phyloP scores from a whole-genome alignment of 2,329 filamentous ascomycete genomes.

The Exophiala dermatitidis region DNA sequence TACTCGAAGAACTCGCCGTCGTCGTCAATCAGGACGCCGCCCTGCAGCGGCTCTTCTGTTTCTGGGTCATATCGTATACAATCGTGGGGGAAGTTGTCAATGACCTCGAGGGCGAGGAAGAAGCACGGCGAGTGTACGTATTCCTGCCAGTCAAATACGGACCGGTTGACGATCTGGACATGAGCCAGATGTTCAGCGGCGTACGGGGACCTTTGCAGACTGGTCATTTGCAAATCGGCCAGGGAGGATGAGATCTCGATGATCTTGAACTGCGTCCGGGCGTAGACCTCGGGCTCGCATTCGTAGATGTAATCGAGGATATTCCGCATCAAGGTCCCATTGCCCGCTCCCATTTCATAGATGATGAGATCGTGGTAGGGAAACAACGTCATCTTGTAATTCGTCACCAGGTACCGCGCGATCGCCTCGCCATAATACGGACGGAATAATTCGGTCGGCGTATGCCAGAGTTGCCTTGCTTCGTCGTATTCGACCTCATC shows the following conservation, averaged over 20 bases:
- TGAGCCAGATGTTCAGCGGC: constrained; percentile 71
- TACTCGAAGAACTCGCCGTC: constrained; percentile 92
- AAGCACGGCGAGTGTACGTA: constrained; percentile 91
- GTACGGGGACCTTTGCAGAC: constrained; percentile 59
- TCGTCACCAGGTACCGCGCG: constrained; percentile 88
- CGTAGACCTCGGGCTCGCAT: constrained; percentile 83
- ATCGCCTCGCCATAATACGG: constrained; percentile 97
- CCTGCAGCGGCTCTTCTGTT: constrained; percentile 78
- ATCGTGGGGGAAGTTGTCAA: constrained; percentile 97
- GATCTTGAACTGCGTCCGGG: constrained; percentile 85
- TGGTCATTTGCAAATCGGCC: constrained; percentile 64
- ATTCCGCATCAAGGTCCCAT: constrained; percentile 96
- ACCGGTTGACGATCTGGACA: constrained; percentile 90
- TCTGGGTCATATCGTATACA: constrained; percentile 78
- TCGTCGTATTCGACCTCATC: constrained; percentile 66
- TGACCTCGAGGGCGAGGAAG: constrained; percentile 95
- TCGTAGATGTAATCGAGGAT: constrained; percentile 93
- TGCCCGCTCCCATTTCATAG: constrained; percentile 97
- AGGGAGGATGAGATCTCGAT: constrained; percentile 88
- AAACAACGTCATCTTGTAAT: constrained; percentile 90
- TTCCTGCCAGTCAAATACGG: constrained; percentile 87
- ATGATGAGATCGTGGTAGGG: constrained; percentile 96
- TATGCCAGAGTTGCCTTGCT: constrained; percentile 93
- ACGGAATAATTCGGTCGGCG: constrained; percentile 91
- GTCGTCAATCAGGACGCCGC: constrained; percentile 75